Conservation (phyloP, 2,329 filamentous ascomycete genomes). For the Aspergillus ibericus region DNA sequence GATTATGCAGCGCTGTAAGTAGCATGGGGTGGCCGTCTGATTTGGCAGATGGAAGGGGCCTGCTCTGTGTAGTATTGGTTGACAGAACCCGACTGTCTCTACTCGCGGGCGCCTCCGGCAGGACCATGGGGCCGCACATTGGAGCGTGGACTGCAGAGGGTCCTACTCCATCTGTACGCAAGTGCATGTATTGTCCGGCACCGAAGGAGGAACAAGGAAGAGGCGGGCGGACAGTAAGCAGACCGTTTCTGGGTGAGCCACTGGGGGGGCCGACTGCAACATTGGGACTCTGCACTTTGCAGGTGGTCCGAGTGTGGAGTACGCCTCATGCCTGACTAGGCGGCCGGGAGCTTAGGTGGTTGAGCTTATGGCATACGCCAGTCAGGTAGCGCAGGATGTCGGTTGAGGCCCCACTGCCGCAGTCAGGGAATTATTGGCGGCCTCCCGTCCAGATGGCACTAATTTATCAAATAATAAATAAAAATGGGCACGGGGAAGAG, state of each 20-base stretch:
- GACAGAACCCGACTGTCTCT: constrained; percentile 15
- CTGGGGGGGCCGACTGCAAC: constrained; percentile 16
- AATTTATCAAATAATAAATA: constrained; percentile 19
- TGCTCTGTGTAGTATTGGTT: constrained; percentile 13
- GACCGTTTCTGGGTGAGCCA: constrained; percentile 7
- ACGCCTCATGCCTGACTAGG: constrained; percentile 26
- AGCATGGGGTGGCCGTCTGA: constrained; percentile 15
- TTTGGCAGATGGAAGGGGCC: constrained; percentile 8
- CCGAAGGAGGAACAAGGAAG: background rate
- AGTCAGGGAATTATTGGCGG: constrained; percentile 21
- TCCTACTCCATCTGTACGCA: constrained; percentile 22
- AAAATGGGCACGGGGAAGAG: constrained; percentile 26
- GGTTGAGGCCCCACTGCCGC: constrained; percentile 18
- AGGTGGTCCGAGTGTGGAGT: constrained; percentile 22
- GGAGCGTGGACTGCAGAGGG: constrained; percentile 16
- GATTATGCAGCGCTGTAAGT: constrained; percentile 13
- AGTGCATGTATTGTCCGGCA: constrained; percentile 19
- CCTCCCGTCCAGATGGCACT: constrained; percentile 17
- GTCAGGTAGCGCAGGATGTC: constrained; percentile 19
- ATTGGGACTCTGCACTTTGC: constrained; percentile 18
- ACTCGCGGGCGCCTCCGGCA: constrained; percentile 5
- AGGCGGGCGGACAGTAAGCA: constrained; percentile 5
- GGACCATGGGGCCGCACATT: constrained; percentile 8
- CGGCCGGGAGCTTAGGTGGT: constrained; percentile 28
- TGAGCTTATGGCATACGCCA: constrained; percentile 27